Percentiles rank a stretch among this genome's conserved stretches.
Evolutionary conservation across 192 early-diverging fungal genomes (phyloP).

Genomic region (Linnemannia schmuckeri): DNA sequence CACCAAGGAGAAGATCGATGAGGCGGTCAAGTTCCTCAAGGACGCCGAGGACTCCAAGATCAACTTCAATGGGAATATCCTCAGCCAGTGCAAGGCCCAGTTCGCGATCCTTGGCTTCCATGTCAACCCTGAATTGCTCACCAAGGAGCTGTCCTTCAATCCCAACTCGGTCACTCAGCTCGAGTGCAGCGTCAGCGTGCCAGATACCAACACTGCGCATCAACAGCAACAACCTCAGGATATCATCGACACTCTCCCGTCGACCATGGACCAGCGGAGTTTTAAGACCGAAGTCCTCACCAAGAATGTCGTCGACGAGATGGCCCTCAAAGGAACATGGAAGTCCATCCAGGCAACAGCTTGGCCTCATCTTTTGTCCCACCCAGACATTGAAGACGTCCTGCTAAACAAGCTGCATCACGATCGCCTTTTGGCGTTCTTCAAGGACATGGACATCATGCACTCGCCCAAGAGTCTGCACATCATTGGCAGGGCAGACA

Average conservation of each 20-base stretch:
- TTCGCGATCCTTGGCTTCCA: slow-evolving; percentile 31
- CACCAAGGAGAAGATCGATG: slow-evolving; percentile 11
- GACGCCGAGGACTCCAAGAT: not conserved
- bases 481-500: slow-evolving; percentile 13
- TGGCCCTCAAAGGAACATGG: not conserved
- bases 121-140: slow-evolving; percentile 26
- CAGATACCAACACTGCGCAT: not conserved
- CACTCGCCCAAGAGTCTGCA: slow-evolving; percentile 14
- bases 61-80: not conserved
- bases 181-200: not conserved
- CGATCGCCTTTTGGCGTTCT: not conserved
- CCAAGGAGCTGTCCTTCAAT: slow-evolving; percentile 21
- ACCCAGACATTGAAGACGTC: slow-evolving; percentile 3
- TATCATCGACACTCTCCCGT: slow-evolving; percentile 20
- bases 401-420: not conserved
- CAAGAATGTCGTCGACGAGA: slow-evolving; percentile 6
- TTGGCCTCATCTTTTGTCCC: slow-evolving; percentile 31
- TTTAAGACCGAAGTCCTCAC: slow-evolving; percentile 8
- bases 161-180: slow-evolving; percentile 12
- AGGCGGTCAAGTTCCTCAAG: not conserved
- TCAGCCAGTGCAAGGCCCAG: slow-evolving; percentile 13
- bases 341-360: not conserved
- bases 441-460: slow-evolving; percentile 15
- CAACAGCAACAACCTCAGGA: not conserved
- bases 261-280: slow-evolving; percentile 5